A percentile compares a stretch with the other conserved stretches of the same genome.
phyloP scores from a whole-genome alignment of 2,329 filamentous ascomycete genomes.

The Fusarium sp. region DNA sequence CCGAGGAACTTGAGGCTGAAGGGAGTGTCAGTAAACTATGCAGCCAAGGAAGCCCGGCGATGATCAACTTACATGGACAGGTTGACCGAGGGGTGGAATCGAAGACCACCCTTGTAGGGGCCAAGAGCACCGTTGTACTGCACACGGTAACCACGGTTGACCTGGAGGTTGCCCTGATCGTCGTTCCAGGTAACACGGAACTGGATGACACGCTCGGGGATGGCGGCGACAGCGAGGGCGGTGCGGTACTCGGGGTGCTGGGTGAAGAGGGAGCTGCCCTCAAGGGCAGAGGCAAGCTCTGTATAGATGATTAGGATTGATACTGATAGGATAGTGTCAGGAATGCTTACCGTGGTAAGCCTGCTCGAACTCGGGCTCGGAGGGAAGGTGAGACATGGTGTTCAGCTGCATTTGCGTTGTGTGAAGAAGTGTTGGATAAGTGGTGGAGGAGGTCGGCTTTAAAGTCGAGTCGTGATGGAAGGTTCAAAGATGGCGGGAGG shows the following conservation, averaged over 20 bases:
- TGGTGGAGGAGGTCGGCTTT: slow-evolving; percentile 12
- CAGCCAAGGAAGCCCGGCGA: neutral
- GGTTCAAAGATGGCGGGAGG: neutral
- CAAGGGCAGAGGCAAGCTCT: slow-evolving; percentile 96
- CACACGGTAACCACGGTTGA: slow-evolving; percentile 95
- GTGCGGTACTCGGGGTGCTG: slow-evolving; percentile 95
- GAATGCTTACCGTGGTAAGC: slow-evolving; percentile 85
- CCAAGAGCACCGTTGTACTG: slow-evolving; percentile 99
- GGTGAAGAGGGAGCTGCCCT: slow-evolving; percentile 92
- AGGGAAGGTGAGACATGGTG: slow-evolving; percentile 84
- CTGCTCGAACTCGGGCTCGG: slow-evolving; percentile 98
- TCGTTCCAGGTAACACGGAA: slow-evolving; percentile 98
- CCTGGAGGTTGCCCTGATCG: slow-evolving; percentile 87
- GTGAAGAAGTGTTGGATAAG: slow-evolving; percentile 11
- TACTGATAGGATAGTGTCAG: neutral
- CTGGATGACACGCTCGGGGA: slow-evolving; percentile 96
- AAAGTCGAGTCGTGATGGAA: slow-evolving; percentile 3
- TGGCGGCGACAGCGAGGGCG: slow-evolving; percentile 86
- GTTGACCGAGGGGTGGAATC: slow-evolving; percentile 93
- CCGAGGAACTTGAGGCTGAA: slow-evolving; percentile 89
- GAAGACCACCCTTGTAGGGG: slow-evolving; percentile 96
- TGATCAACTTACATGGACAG: slow-evolving; percentile 65
- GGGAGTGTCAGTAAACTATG: slow-evolving; percentile 26
- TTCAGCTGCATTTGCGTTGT: slow-evolving; percentile 39
- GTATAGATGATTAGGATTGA: slow-evolving; percentile 26